Conservation (phyloP, 176 grass and related monocot genomes). For the Zoysia japonica region DNA sequence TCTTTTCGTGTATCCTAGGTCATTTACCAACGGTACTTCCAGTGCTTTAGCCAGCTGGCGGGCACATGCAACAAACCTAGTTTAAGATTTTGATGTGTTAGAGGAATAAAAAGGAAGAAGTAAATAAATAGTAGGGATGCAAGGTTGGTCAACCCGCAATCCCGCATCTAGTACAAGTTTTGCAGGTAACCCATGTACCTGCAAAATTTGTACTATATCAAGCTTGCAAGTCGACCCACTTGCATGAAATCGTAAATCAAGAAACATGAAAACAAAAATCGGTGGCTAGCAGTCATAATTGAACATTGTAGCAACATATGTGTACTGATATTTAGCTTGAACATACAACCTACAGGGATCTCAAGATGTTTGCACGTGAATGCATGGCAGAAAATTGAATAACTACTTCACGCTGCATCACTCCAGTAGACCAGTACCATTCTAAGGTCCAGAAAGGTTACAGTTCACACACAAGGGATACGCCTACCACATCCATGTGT, state of each 20-base stretch:
- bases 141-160: too few relatives aligned
- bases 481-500: neutral
- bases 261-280: neutral
- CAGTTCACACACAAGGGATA: neutral
- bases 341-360: neutral
- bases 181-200: too few relatives aligned
- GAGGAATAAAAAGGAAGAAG: neutral
- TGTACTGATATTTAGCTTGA: neutral
- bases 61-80: conserved; percentile 87
- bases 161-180: too few relatives aligned
- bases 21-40: conserved; percentile 97
- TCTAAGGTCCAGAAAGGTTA: neutral
- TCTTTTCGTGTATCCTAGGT: conserved; percentile 98
- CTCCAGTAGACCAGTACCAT: neutral
- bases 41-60: conserved; percentile 85
- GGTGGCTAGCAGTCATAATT: neutral
- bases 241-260: neutral
- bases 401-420: neutral
- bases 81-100: conserved; percentile 34
- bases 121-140: neutral
- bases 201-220: too few relatives aligned
- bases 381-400: neutral
- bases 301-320: neutral
- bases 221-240: too few relatives aligned
- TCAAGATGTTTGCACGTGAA: neutral